Percentiles rank a stretch among this genome's conserved stretches.
Conservation (phyloP, 1,284 basidiomycete genomes). For the Kwoniella shivajii region DNA sequence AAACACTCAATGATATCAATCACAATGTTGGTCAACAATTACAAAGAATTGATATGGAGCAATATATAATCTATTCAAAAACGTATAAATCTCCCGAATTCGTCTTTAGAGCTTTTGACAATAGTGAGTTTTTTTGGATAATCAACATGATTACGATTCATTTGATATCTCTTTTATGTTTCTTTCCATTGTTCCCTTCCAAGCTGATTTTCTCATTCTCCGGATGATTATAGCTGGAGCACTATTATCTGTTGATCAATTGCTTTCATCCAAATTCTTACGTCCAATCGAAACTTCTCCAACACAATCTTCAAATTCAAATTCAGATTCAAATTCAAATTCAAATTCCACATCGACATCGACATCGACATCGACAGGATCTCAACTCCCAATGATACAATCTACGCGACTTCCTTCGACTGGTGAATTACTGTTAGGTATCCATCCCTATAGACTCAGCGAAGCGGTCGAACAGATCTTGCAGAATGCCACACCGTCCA, state of each 20-base stretch:
- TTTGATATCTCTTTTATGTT: no score
- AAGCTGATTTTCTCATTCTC: not conserved
- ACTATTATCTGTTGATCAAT: slow-evolving; percentile 19
- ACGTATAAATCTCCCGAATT: slow-evolving; percentile 39
- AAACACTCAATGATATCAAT: not conserved
- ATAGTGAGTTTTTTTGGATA: slow-evolving; percentile 28
- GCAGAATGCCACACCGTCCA: no score
- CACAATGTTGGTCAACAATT: not conserved
- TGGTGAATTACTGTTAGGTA: slow-evolving; percentile 29
- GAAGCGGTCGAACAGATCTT: slow-evolving; percentile 34
- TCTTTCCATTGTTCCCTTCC: no score
- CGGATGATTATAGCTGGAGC: slow-evolving; percentile 24
- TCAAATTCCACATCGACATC: slow-evolving; percentile 12
- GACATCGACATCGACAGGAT: slow-evolving; percentile 18
- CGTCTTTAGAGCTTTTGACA: slow-evolving; percentile 37
- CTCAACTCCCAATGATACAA: slow-evolving; percentile 39
- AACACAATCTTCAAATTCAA: not conserved
- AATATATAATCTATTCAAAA: slow-evolving; percentile 31
- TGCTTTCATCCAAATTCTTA: slow-evolving; percentile 16
- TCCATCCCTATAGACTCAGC: slow-evolving; percentile 39
- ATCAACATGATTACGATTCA: no score
- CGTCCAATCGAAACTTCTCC: not conserved
- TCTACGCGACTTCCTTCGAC: slow-evolving; percentile 37
- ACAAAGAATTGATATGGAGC: slow-evolving; percentile 22
- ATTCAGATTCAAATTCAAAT: slow-evolving; percentile 4